These are phyloP conservation scores for Fusarium sterilihyphosum DNA, from an alignment of 2,329 filamentous ascomycete genomes.

Conservation along the genomic window DNA sequence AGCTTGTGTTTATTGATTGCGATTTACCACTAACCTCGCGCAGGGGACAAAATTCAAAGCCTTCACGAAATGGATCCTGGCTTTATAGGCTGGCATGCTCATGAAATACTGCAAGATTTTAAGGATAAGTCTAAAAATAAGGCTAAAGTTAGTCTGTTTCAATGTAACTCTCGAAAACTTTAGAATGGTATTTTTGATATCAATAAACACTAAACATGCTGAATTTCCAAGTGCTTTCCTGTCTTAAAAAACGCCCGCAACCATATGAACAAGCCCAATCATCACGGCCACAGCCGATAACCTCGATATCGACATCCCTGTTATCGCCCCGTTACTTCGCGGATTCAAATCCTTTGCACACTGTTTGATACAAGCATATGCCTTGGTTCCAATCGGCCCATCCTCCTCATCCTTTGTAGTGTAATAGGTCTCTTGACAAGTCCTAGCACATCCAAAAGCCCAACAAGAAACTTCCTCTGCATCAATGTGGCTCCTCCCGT, in stretches of 20 bases:
- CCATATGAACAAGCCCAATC: background rate
- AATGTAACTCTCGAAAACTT: background rate
- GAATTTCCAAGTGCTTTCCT: background rate
- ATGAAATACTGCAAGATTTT: background rate
- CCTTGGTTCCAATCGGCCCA: conserved; percentile 11
- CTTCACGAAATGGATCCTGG: background rate
- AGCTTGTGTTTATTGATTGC: background rate
- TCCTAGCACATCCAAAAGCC: conserved; percentile 33
- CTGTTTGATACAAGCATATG: conserved; percentile 25
- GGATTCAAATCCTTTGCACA: conserved; percentile 34
- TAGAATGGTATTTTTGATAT: background rate
- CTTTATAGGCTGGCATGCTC: background rate
- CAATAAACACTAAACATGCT: background rate
- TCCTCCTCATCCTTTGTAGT: conserved; percentile 27
- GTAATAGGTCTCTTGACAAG: conserved; percentile 32
- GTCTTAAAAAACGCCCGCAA: background rate
- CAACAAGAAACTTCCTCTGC: conserved; percentile 30
- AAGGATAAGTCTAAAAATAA: background rate
- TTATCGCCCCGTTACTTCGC: background rate
- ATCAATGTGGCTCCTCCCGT: conserved; percentile 28
- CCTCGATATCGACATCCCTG: background rate
- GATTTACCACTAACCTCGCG: too few species aligned
- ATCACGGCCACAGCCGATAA: background rate
- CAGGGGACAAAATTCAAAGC: too few species aligned
- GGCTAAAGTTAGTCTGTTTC: background rate